phyloP scores from a whole-genome alignment of 495 filamentous ascomycete species.

The Sabuloglossum arenarium region DNA sequence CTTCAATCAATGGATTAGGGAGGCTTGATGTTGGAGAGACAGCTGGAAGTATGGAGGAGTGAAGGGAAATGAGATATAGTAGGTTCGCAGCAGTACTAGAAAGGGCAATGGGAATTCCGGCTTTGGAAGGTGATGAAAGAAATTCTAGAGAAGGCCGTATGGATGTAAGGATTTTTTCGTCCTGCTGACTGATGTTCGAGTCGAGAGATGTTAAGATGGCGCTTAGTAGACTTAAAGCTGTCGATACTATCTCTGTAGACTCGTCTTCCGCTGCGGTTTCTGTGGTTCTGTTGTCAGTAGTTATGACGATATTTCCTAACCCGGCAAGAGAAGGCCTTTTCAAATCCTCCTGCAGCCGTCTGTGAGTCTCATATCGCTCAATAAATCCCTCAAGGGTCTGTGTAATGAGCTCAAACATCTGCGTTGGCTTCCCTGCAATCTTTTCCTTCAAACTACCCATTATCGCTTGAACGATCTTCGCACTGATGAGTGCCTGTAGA shows the following conservation, averaged over 20 bases:
- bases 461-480: conserved; percentile 45
- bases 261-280: conserved; percentile 22
- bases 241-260: conserved; percentile 25
- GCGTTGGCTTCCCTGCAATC: conserved; percentile 38
- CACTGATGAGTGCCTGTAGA: conserved; percentile 30
- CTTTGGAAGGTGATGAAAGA: conserved; percentile 15
- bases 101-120: conserved; percentile 5
- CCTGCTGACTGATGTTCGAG: conserved; percentile 30
- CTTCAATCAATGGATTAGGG: conserved; percentile 30
- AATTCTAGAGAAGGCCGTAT: conserved; percentile 29
- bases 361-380: conserved; percentile 14
- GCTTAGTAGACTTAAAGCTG: conserved; percentile 46
- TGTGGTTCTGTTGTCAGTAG: background rate
- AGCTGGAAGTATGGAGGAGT: conserved; percentile 23
- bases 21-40: conserved; percentile 7
- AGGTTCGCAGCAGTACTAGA: conserved; percentile 6
- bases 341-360: conserved; percentile 3
- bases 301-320: conserved; percentile 5
- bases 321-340: conserved; percentile 4
- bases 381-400: conserved; percentile 28
- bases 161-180: conserved; percentile 20
- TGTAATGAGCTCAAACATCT: conserved; percentile 39
- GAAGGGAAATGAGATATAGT: conserved; percentile 16
- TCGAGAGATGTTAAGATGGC: conserved; percentile 41
- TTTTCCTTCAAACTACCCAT: conserved; percentile 45